Evolutionary conservation across 192 early-diverging fungal genomes (phyloP), one percentile per base, ranked within the genome.

Genomic region (Coemansia sp.): DNA sequence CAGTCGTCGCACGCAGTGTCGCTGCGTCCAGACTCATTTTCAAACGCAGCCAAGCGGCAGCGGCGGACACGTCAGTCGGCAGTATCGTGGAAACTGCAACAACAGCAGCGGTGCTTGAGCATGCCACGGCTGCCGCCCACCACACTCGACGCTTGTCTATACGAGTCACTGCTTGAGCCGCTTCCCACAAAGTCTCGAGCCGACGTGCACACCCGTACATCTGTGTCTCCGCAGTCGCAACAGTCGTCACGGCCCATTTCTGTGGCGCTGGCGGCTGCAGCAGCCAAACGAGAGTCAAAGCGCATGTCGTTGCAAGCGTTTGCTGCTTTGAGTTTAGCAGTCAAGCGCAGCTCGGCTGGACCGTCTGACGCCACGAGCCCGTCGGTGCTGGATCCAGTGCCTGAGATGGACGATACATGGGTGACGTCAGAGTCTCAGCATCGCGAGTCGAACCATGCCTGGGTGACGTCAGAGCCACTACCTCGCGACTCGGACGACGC

Each of bases 111-210:
- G 21, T 78, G 69, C 49, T 56, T 78, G 48, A 78, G 75, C 59
- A 72, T 72, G 70, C 69, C 75, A 8, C 57, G 70, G 27, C 57
- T 78, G 24, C 69, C 75, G 17, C 69, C 69, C 1, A 72, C 75
- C 25, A 78, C 66, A 0, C 32, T 76, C 41, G 74, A 76, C 11
- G 74, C 68, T 5, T 69, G 59, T 1, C 53, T 76, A 19, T 65
- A 69, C 53, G 74, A 71, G 17, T 70, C 74, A 17, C 58, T 76
- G 29, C 57, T 76, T 0, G 74, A 67, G 45, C 69, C 69, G 0
- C 21, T 62, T 17, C 59, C 60, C n/a, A 52, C 17, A 10, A n/a
- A 12, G 52, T 2, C 7, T 54, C 3, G 4, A 32, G 29, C 29
- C 4, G 29, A 32, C 5, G 29, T 6, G 6, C 29, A 32, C 5